phyloP scores from a whole-genome alignment of 1,284 basidiomycete species.

The Apiotrichum brassicae region DNA sequence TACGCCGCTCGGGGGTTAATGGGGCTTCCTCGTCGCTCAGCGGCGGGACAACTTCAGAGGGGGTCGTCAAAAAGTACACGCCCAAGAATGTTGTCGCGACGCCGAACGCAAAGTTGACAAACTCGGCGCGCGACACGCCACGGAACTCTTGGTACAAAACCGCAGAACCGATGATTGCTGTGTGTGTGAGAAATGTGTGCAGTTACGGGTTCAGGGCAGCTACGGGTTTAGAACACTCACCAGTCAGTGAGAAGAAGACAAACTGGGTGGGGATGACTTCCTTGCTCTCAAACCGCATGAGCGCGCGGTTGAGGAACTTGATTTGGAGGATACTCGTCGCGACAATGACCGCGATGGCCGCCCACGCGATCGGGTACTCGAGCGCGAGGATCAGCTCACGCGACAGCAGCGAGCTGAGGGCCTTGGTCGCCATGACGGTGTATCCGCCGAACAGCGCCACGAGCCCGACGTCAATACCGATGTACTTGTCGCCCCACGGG shows the following conservation, averaged over 20 bases:
- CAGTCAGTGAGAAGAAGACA: constrained; percentile 58
- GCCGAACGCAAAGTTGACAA: constrained; percentile 53
- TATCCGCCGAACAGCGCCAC: constrained; percentile 66
- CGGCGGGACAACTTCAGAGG: background rate
- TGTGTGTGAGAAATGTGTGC: too few relatives aligned
- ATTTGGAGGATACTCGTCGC: constrained; percentile 84
- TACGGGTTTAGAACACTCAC: too few relatives aligned
- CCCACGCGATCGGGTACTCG: constrained; percentile 70
- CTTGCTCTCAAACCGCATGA: constrained; percentile 84
- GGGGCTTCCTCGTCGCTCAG: constrained; percentile 23
- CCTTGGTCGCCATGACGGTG: constrained; percentile 81
- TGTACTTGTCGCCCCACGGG: constrained; percentile 59
- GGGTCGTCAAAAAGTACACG: constrained; percentile 57
- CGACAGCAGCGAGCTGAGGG: constrained; percentile 64
- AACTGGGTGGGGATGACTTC: constrained; percentile 92
- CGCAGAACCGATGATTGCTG: constrained; percentile 84
- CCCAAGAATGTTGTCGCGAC: constrained; percentile 49
- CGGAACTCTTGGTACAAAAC: constrained; percentile 91
- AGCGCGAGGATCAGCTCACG: constrained; percentile 68
- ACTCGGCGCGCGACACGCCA: constrained; percentile 67
- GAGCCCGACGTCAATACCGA: constrained; percentile 75
- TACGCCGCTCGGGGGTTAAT: constrained; percentile 12
- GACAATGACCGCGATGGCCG: constrained; percentile 61
- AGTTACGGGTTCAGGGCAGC: too few relatives aligned
- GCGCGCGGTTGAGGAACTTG: constrained; percentile 78